Evolutionary conservation across 345 rosid genomes (phyloP).

Genomic region (Moringa oleifera): DNA sequence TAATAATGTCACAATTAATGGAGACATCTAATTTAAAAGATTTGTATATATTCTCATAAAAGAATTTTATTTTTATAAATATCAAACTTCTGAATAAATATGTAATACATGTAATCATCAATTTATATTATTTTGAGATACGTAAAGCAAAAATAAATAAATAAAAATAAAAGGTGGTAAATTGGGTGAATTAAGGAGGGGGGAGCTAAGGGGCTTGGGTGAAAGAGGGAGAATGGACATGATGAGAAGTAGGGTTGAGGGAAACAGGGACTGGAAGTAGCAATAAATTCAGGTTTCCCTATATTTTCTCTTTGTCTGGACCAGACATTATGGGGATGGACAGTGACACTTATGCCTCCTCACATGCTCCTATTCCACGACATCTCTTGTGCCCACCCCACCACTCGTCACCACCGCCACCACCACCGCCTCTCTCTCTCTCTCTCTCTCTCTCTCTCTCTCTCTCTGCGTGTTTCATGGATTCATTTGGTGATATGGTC

Average conservation of each 20-base stretch:
- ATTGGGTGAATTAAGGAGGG: too few relatives aligned
- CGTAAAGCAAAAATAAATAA: too few relatives aligned
- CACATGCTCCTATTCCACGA: constrained; percentile 38
- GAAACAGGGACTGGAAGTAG: background rate
- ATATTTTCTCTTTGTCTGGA: background rate
- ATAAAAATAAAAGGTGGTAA: too few relatives aligned
- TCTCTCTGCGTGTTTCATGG: background rate
- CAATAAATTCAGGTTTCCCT: constrained; percentile 32
- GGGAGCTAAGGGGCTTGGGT: too few relatives aligned
- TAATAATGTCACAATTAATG: too few relatives aligned
- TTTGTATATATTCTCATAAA: too few relatives aligned
- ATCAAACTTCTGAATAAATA: too few relatives aligned
- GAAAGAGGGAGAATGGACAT: constrained; percentile 19
- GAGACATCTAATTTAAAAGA: too few relatives aligned
- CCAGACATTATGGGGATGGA: constrained; percentile 28
- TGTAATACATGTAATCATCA: too few relatives aligned
- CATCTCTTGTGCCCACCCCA: constrained; percentile 39
- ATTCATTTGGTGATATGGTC: constrained; percentile 18
- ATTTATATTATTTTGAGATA: too few relatives aligned
- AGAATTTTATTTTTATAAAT: too few relatives aligned
- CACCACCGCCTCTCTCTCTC: constrained; percentile 5
- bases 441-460: background rate
- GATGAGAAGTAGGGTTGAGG: constrained; percentile 4
- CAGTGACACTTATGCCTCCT: constrained; percentile 43
- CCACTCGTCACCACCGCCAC: constrained; percentile 6